Conservation (phyloP, 2,329 filamentous ascomycete genomes). For the Arthrobotrys sinensis region DNA sequence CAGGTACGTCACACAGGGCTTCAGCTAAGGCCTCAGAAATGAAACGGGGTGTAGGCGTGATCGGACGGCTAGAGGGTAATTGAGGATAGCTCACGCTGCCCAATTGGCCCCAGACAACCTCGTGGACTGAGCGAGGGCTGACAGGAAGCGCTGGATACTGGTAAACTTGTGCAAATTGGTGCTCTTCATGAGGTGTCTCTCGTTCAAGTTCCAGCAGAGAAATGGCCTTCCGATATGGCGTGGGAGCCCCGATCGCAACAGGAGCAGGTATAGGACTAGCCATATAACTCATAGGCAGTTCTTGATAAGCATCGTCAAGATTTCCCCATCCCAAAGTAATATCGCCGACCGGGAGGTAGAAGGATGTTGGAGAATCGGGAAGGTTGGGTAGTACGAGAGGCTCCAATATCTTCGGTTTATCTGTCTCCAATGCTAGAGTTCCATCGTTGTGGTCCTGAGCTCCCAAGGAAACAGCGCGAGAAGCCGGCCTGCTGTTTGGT, state of each 20-base stretch:
- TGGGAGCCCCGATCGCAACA: not conserved
- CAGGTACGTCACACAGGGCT: not conserved
- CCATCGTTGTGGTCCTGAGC: not conserved
- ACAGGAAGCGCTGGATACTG: constrained; percentile 40
- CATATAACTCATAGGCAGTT: constrained; percentile 21
- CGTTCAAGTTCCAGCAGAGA: constrained; percentile 4
- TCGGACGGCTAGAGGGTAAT: constrained; percentile 24
- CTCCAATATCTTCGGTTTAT: not conserved
- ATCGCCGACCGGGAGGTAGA: not conserved
- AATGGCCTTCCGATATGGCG: constrained; percentile 1
- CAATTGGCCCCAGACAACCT: not conserved
- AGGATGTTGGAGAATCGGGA: constrained; percentile 30
- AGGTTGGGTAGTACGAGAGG: constrained; percentile 6
- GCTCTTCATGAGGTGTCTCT: not conserved
- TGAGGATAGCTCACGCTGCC: not conserved
- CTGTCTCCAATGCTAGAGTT: not conserved
- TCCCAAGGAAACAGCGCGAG: not conserved
- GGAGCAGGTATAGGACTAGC: constrained; percentile 17
- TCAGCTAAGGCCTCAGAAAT: not conserved
- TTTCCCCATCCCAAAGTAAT: not conserved
- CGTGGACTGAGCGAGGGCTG: constrained; percentile 26
- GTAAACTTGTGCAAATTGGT: not conserved
- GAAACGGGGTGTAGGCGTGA: constrained; percentile 5
- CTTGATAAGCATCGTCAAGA: not conserved
- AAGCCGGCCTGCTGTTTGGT: constrained; percentile 9